These are phyloP conservation scores for Caryopteris hybrid DNA, from an alignment of 305 asterid genomes.

Conservation along the genomic window DNA sequence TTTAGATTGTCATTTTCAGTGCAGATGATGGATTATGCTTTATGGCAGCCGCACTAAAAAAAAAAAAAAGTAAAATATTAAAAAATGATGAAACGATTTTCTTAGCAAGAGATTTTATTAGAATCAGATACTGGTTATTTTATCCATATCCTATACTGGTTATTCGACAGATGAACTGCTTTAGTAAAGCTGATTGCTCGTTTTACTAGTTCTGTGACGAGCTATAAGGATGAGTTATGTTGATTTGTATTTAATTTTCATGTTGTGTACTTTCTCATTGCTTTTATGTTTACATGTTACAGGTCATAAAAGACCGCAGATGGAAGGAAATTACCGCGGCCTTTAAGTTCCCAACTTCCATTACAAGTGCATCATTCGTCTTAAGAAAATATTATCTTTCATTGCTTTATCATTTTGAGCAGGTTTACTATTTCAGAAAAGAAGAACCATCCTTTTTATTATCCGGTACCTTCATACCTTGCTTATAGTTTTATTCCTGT, in stretches of 20 bases:
- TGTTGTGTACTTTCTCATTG: background rate
- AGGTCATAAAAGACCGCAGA: slow-evolving; percentile 85
- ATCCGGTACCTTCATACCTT: slow-evolving; percentile 35
- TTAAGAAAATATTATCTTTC: slow-evolving; percentile 78
- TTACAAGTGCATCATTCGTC: slow-evolving; percentile 81
- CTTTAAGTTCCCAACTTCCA: slow-evolving; percentile 75
- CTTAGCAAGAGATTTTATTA: too few relatives aligned
- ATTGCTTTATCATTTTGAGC: slow-evolving; percentile 89
- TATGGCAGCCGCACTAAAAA: background rate
- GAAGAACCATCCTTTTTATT: slow-evolving; percentile 45
- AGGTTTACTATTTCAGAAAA: slow-evolving; percentile 86
- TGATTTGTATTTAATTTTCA: background rate
- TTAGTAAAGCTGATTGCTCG: background rate
- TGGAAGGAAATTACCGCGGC: slow-evolving; percentile 83
- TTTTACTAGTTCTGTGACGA: background rate
- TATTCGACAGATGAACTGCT: slow-evolving; percentile 16
- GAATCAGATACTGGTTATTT: slow-evolving; percentile 2
- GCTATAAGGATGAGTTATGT: background rate
- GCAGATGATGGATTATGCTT: background rate
- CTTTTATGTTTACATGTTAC: slow-evolving; percentile 19
- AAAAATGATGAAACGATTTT: too few relatives aligned
- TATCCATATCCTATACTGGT: background rate
- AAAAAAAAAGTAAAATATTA: too few relatives aligned
- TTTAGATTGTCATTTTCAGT: background rate
- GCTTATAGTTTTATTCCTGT: slow-evolving; percentile 9